These are phyloP conservation scores for Prunus yedoensis DNA, from an alignment of 331 rosid species.

Conservation along the genomic window DNA sequence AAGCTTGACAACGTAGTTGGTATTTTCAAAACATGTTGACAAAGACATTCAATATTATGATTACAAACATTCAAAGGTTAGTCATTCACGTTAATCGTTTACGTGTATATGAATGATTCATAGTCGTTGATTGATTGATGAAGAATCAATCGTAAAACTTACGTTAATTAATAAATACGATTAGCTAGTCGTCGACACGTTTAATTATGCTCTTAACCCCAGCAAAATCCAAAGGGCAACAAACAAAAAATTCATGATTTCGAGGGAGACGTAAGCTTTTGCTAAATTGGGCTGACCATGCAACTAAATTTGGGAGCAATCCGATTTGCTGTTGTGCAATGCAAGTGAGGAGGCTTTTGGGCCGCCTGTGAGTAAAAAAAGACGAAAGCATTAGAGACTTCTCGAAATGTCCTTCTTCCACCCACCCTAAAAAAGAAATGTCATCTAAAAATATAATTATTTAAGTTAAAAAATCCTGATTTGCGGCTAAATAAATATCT, in stretches of 20 bases:
- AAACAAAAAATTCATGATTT: background rate
- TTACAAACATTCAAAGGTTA: background rate
- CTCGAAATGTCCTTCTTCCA: background rate
- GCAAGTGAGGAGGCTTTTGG: background rate
- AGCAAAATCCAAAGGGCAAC: background rate
- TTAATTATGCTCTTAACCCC: background rate
- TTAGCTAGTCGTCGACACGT: background rate
- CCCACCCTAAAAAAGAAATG: background rate
- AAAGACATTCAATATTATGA: background rate
- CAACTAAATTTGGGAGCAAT: slow-evolving; percentile 12
- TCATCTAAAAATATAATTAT: background rate
- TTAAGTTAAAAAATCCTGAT: background rate
- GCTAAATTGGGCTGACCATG: background rate
- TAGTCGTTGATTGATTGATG: background rate
- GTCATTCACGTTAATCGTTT: no score
- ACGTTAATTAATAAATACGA: background rate
- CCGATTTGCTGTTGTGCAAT: background rate
- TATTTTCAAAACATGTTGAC: background rate
- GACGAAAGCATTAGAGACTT: background rate
- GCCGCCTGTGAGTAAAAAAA: background rate
- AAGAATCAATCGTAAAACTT: background rate
- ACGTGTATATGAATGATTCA: background rate
- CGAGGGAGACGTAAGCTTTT: background rate
- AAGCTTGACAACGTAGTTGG: background rate
- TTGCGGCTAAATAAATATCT: background rate